A percentile compares a stretch with the other conserved stretches of the same genome.
Evolutionary conservation across 768 basidiomycete species (phyloP).

Genomic region (Coprinopsis strossmayeri): DNA sequence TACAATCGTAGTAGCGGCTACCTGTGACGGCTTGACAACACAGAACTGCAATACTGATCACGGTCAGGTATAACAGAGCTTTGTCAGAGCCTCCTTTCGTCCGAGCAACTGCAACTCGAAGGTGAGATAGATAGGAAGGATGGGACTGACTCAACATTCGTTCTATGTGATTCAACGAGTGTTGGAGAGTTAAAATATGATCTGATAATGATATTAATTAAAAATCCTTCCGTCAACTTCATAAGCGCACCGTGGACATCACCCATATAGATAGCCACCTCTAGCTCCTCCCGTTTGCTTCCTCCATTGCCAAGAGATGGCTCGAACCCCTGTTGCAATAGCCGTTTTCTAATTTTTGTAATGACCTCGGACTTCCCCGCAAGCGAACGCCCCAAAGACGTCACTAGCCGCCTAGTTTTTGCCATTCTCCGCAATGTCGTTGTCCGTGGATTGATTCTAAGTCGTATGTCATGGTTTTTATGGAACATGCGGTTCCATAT

Average conservation of each 20-base stretch:
- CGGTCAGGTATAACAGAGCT: conserved; percentile 57
- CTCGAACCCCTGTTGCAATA: conserved; percentile 33
- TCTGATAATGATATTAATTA: conserved; percentile 38
- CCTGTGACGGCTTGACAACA: conserved; percentile 57
- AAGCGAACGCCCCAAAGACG: conserved; percentile 67
- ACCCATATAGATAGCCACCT: conserved; percentile 82
- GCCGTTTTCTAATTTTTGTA: conserved; percentile 69
- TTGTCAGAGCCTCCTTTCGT: conserved; percentile 61
- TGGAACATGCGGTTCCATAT: conserved; percentile 17
- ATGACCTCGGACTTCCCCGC: conserved; percentile 81
- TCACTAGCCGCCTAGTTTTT: conserved; percentile 69
- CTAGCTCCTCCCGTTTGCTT: conserved; percentile 46
- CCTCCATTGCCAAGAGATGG: conserved; percentile 28
- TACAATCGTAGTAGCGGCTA: conserved; percentile 18
- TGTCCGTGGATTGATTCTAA: conserved; percentile 22
- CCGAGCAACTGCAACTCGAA: conserved; percentile 53
- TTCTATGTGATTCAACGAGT: conserved; percentile 80
- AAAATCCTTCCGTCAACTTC: neutral
- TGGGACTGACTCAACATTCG: conserved; percentile 84
- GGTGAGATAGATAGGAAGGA: conserved; percentile 76
- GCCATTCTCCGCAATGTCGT: conserved; percentile 72
- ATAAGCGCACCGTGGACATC: conserved; percentile 74
- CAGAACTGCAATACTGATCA: conserved; percentile 61
- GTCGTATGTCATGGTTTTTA: neutral
- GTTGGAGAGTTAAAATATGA: conserved; percentile 84